Base-by-base conservation (phyloP, 2,329 filamentous ascomycete genomes). In the Exophiala sp. region DNA sequence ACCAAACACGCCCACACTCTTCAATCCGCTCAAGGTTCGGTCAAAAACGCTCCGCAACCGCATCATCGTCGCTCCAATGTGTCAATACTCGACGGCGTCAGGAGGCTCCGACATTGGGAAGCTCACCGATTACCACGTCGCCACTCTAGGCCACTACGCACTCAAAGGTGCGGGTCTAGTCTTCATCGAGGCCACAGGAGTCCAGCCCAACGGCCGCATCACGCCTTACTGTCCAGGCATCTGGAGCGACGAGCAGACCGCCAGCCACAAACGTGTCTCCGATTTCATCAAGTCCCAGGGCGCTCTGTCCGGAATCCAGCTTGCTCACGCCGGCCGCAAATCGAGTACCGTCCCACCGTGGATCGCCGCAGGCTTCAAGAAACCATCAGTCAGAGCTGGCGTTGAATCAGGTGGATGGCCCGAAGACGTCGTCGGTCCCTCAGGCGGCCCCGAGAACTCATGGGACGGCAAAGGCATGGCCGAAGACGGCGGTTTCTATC, bases 261-360 rank as follows among this genome's bases (percentile, higher is more conserved):
- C 62, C 34, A 60, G 63, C 9, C 38, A 71, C 46, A 81, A 79
- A 66, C 80, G 81, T 55, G 80, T 92, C 42, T 82, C 85, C 34
- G 88, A 95, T 57, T 95, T 91, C 59, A 82, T 87, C 2, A 90
- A 95, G 74, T 83, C 81, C 21, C 91, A 95, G 71, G 80, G 79
- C 66, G 85, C 90, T 65, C 83, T 87, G 60, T 83, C 89, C 48
- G 89, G 82, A 47, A 85, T 95, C 57, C 91, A 96, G 74, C 78
- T 95, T 3, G 88, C 76, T 1, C 91, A 96, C 65, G 90, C 89
- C 0, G 91, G 91, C 5, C 70, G 81, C 29, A 85, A 85, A 63
- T 80, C 81, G 4, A 77, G 73, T 58, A 82, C 79, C 2, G 75
- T 83, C 2, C 78, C 81, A 0, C 81, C 81, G 0, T 76, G 72